Evolutionary conservation across 176 grass and related monocot genomes (phyloP).

Genomic region (Eremochloa ophiuroides): DNA sequence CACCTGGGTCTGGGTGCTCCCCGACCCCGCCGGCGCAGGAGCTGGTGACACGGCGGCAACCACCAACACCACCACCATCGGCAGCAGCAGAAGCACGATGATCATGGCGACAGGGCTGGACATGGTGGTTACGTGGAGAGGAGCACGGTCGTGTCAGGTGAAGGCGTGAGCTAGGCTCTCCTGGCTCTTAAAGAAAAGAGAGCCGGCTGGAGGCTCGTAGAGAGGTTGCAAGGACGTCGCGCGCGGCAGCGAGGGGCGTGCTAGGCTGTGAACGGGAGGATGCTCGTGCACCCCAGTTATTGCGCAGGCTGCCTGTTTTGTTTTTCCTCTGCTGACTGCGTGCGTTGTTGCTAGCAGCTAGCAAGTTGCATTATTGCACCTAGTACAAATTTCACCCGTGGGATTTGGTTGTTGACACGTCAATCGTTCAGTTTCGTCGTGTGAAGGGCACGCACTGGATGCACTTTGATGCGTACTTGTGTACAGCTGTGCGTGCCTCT

Average conservation of each 20-base stretch:
- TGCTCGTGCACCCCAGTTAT: slow-evolving; percentile 61
- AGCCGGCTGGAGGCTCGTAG: not conserved
- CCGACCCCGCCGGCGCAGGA: not conserved
- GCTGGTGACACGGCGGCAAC: not conserved
- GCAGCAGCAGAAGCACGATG: slow-evolving; percentile 23
- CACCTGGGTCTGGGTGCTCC: not conserved
- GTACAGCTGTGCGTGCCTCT: not conserved
- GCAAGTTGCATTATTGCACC: not conserved
- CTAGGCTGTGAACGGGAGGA: slow-evolving; percentile 29
- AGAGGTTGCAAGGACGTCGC: not conserved
- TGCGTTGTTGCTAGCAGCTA: not conserved
- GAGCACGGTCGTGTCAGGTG: not conserved
- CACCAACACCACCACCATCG: not conserved
- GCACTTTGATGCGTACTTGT: not conserved
- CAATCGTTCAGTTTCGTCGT: not conserved
- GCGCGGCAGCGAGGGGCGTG: not conserved
- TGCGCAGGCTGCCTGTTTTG: not conserved
- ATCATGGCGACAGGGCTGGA: slow-evolving; percentile 8
- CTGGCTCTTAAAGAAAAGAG: not conserved
- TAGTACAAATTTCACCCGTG: not conserved
- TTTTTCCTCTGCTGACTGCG: not conserved
- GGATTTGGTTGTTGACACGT: not conserved
- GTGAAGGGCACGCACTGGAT: not conserved
- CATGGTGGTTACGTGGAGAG: slow-evolving; percentile 8
- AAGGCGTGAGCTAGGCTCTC: not conserved